phyloP scores from a whole-genome alignment of 2,329 filamentous ascomycete genomes.

The Drechslera avenae region DNA sequence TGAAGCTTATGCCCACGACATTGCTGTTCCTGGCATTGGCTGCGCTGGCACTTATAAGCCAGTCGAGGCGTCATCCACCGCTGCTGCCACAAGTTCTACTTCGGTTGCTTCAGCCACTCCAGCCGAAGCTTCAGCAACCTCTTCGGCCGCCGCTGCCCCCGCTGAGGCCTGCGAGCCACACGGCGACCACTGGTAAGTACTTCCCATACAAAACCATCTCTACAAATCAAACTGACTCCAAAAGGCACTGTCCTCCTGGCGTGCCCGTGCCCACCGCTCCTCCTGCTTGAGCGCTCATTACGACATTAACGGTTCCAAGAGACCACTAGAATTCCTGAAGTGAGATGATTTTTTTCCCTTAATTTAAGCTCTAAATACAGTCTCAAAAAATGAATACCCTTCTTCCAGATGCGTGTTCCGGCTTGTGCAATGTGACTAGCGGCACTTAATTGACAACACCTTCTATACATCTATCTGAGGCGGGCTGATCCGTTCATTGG shows the following conservation, averaged over 20 bases:
- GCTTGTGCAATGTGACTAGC: too few relatives aligned
- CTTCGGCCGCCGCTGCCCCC: conserved; percentile 6
- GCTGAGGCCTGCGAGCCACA: conserved; percentile 28
- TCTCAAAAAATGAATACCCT: too few relatives aligned
- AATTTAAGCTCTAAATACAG: too few relatives aligned
- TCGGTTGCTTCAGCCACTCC: conserved; percentile 14
- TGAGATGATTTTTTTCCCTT: too few relatives aligned
- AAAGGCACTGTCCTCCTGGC: conserved; percentile 32
- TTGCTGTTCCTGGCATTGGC: conserved; percentile 66
- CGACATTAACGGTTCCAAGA: too few relatives aligned
- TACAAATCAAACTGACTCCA: not conserved
- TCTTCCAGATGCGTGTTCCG: too few relatives aligned
- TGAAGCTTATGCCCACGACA: conserved; percentile 69
- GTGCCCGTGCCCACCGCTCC: conserved; percentile 30
- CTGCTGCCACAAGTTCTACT: conserved; percentile 10
- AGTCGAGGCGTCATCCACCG: conserved; percentile 5
- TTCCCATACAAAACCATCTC: not conserved
- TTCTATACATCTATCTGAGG: too few relatives aligned
- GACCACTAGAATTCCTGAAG: too few relatives aligned
- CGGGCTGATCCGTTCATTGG: too few relatives aligned
- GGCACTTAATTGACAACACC: too few relatives aligned
- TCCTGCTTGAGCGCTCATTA: conserved; percentile 16
- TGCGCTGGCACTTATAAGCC: conserved; percentile 57
- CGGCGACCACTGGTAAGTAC: conserved; percentile 29
- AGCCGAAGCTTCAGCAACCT: conserved; percentile 2